Evolutionary conservation across 805 yeast genomes (phyloP).

Genomic region (Spathaspora gorwiae): DNA sequence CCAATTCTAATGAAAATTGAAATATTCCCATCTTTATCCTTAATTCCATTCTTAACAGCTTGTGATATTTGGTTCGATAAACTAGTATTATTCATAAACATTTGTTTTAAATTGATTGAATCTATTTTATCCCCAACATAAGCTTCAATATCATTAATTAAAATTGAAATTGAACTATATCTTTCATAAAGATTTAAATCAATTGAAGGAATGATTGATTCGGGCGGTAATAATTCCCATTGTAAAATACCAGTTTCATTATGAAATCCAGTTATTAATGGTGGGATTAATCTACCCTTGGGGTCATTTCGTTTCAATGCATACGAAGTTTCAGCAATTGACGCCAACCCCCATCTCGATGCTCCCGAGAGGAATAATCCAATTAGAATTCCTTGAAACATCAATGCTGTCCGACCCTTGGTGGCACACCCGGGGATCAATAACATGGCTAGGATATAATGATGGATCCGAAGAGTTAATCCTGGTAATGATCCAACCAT

Average conservation of each 20-base stretch:
- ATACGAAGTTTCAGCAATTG: slow-evolving; percentile 73
- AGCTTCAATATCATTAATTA: slow-evolving; percentile 76
- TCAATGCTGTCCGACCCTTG: slow-evolving; percentile 60
- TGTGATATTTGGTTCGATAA: slow-evolving; percentile 22
- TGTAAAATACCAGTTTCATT: slow-evolving; percentile 24
- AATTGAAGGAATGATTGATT: too few species aligned
- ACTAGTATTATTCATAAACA: slow-evolving; percentile 17
- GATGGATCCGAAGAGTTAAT: slow-evolving; percentile 72
- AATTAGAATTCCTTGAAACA: slow-evolving; percentile 78
- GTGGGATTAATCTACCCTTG: slow-evolving; percentile 50
- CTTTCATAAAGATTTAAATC: slow-evolving; percentile 17
- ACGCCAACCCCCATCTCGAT: slow-evolving; percentile 90
- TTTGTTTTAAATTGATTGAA: slow-evolving; percentile 32
- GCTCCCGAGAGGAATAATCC: slow-evolving; percentile 84
- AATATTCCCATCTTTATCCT: slow-evolving; percentile 25
- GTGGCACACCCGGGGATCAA: slow-evolving; percentile 83
- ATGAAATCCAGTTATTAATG: slow-evolving; percentile 32
- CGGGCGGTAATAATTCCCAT: slow-evolving; percentile 25
- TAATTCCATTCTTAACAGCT: slow-evolving; percentile 22
- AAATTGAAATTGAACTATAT: slow-evolving; percentile 53
- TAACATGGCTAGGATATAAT: slow-evolving; percentile 69
- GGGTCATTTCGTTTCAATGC: slow-evolving; percentile 74
- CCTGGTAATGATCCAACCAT: slow-evolving; percentile 54
- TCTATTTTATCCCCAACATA: slow-evolving; percentile 49
- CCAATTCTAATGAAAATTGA: slow-evolving; percentile 56